Percentiles rank a stretch among this genome's conserved stretches.
Evolutionary conservation across 2,329 filamentous ascomycete species (phyloP).

Genomic region (Mycocentrospora acerina): DNA sequence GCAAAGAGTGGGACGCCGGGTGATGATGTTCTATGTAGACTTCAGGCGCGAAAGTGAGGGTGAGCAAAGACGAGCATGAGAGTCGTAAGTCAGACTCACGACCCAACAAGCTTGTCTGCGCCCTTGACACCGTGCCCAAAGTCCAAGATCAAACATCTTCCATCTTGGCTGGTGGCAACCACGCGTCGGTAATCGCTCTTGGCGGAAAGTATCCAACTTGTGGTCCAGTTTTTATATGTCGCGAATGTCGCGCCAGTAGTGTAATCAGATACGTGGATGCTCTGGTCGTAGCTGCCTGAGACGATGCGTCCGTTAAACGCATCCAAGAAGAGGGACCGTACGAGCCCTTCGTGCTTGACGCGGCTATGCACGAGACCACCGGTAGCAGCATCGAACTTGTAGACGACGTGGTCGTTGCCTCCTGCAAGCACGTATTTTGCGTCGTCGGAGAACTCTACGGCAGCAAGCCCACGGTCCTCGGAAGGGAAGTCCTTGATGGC

Average conservation of each 20-base stretch:
- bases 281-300: constrained; percentile 91
- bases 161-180: constrained; percentile 91
- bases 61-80: no score
- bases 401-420: constrained; percentile 92
- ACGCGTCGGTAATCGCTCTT: constrained; percentile 95
- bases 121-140: constrained; percentile 68
- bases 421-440: constrained; percentile 91
- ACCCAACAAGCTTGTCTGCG: constrained; percentile 49
- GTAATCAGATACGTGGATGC: constrained; percentile 93
- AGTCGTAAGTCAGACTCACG: neutral
- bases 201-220: constrained; percentile 93
- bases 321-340: constrained; percentile 89
- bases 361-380: constrained; percentile 81
- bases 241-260: constrained; percentile 75
- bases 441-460: constrained; percentile 94
- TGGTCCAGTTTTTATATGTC: constrained; percentile 91
- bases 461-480: constrained; percentile 90
- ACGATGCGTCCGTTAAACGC: constrained; percentile 81
- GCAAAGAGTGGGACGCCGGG: no score
- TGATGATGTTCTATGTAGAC: no score
- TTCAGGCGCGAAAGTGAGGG: no score
- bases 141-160: constrained; percentile 89
- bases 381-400: constrained; percentile 92
- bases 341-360: constrained; percentile 79
- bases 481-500: constrained; percentile 88